These are phyloP conservation scores for Daldinia caldariorum DNA, from an alignment of 495 filamentous ascomycete genomes.

Conservation along the genomic window DNA sequence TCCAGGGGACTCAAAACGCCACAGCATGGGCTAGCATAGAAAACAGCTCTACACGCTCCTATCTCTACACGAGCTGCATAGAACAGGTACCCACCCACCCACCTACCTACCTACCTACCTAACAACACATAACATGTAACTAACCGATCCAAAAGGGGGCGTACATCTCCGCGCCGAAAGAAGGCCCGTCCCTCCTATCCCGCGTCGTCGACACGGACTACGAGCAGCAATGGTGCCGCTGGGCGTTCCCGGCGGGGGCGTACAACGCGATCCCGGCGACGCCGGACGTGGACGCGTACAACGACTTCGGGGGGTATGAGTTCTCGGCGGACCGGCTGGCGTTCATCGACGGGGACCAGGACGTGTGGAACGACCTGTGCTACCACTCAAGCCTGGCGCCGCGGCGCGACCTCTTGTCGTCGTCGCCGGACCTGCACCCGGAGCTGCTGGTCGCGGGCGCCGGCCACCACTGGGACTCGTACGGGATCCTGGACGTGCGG, in stretches of 20 bases:
- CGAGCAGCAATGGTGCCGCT: constrained; percentile 63
- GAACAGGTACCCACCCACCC: too few species aligned
- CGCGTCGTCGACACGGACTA: constrained; percentile 57
- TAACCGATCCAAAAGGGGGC: constrained; percentile 43
- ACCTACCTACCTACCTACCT: too few species aligned
- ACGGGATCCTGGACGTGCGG: constrained; percentile 55
- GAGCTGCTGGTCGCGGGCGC: constrained; percentile 56
- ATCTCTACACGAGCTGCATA: constrained; percentile 59
- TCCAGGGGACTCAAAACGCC: constrained; percentile 44
- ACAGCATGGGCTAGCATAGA: constrained; percentile 52
- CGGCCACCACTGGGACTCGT: constrained; percentile 63
- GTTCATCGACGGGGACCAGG: constrained; percentile 59
- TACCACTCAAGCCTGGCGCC: constrained; percentile 57
- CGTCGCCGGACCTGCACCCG: constrained; percentile 52
- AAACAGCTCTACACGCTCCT: constrained; percentile 53
- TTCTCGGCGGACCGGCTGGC: constrained; percentile 57
- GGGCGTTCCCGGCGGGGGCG: constrained; percentile 58
- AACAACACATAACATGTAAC: too few species aligned
- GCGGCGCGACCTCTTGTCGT: constrained; percentile 25
- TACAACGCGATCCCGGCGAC: constrained; percentile 55
- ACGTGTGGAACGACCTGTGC: constrained; percentile 59
- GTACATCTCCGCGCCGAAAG: constrained; percentile 57
- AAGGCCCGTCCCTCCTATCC: constrained; percentile 55
- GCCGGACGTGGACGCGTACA: constrained; percentile 52
- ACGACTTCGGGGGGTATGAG: constrained; percentile 57